Conservation (phyloP, 2,329 filamentous ascomycete species). For the Onygenales sp. region DNA sequence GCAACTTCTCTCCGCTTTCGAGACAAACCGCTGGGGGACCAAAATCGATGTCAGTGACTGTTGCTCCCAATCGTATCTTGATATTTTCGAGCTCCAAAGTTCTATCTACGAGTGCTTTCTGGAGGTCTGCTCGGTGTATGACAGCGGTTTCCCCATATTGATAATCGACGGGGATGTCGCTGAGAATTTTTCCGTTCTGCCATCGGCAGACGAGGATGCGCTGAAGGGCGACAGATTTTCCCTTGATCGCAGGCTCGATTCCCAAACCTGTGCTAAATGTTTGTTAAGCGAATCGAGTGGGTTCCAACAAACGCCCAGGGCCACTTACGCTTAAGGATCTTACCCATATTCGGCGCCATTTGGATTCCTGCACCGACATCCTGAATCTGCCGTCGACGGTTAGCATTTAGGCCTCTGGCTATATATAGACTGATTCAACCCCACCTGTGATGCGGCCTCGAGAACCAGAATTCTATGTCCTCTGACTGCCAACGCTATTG, state of each 20-base stretch:
- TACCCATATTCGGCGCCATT: slow-evolving; percentile 13
- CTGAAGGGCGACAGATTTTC: slow-evolving; percentile 15
- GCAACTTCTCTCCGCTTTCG: slow-evolving; percentile 18
- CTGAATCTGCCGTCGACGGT: not conserved
- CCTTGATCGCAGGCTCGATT: not conserved
- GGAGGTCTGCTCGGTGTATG: slow-evolving; percentile 25
- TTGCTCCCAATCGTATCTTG: slow-evolving; percentile 17
- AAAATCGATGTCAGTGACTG: slow-evolving; percentile 15
- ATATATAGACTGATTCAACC: slow-evolving; percentile 1
- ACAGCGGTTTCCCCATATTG: slow-evolving; percentile 19
- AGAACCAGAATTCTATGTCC: slow-evolving; percentile 17
- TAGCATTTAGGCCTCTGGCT: not conserved
- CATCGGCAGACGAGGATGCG: slow-evolving; percentile 25
- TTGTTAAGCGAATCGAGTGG: not conserved
- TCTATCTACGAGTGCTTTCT: slow-evolving; percentile 17
- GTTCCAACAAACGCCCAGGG: slow-evolving; percentile 8
- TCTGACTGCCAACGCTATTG: slow-evolving; percentile 12
- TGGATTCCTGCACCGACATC: slow-evolving; percentile 16
- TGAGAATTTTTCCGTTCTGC: slow-evolving; percentile 20
- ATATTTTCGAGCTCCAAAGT: slow-evolving; percentile 27
- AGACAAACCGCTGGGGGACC: slow-evolving; percentile 18
- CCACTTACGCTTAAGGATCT: not conserved
- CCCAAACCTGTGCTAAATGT: not conserved
- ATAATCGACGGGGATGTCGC: slow-evolving; percentile 22
- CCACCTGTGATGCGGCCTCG: slow-evolving; percentile 8